Conservation (phyloP, 2,329 filamentous ascomycete genomes). For the Trematosphaeria pertusa region DNA sequence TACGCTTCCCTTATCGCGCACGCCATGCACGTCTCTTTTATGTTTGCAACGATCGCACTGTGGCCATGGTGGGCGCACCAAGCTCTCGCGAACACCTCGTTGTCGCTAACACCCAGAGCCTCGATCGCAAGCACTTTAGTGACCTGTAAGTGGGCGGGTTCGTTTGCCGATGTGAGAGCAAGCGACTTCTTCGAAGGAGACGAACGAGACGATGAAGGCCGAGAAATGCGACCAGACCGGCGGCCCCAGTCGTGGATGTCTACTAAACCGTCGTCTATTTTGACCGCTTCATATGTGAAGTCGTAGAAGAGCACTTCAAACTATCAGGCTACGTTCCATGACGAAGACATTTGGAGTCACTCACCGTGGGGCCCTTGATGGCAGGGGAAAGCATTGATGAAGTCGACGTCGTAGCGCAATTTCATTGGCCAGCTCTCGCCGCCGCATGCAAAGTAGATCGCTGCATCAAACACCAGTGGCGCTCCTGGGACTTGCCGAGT, state of each 20-base stretch:
- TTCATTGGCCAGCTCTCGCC: conserved; percentile 49
- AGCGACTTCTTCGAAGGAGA: conserved; percentile 41
- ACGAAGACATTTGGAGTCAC: too few species aligned
- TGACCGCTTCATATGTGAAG: conserved; percentile 66
- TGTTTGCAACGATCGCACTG: conserved; percentile 72
- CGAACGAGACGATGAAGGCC: conserved; percentile 38
- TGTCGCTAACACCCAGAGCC: conserved; percentile 75
- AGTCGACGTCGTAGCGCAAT: conserved; percentile 50
- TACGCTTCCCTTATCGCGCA: conserved; percentile 79
- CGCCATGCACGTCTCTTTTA: conserved; percentile 73
- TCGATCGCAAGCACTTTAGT: conserved; percentile 75
- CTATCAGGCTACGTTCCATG: conserved; percentile 23
- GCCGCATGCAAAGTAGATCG: conserved; percentile 50
- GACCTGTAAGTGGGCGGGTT: conserved; percentile 46
- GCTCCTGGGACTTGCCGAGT: conserved; percentile 34
- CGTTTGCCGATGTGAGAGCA: conserved; percentile 29
- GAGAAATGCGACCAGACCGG: conserved; percentile 40
- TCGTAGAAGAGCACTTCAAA: conserved; percentile 70
- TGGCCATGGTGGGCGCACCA: conserved; percentile 81
- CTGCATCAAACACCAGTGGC: conserved; percentile 47
- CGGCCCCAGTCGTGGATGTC: conserved; percentile 70
- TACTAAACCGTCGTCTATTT: conserved; percentile 68
- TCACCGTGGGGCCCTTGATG: conserved; percentile 51
- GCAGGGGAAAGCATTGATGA: conserved; percentile 51
- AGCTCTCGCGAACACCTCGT: conserved; percentile 76